These are phyloP conservation scores for Ceratocystis cacaofunesta DNA, from an alignment of 2,329 filamentous ascomycete species.

Conservation along the genomic window DNA sequence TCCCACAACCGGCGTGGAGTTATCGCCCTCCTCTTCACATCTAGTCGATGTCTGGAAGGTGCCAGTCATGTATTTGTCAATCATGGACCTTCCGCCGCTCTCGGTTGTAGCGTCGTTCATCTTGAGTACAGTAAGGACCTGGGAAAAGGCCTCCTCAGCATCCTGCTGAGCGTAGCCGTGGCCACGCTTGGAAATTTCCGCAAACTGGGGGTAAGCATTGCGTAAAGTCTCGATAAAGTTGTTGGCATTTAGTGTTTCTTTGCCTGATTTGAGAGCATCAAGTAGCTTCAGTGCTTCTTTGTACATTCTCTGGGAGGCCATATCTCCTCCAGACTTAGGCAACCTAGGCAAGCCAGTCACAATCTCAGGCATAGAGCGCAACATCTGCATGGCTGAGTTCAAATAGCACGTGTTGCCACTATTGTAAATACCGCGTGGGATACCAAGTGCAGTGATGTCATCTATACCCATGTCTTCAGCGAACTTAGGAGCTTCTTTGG, in stretches of 20 bases:
- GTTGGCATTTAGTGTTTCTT: constrained; percentile 63
- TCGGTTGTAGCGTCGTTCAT: constrained; percentile 1
- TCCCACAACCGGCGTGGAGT: constrained; percentile 54
- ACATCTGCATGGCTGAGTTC: constrained; percentile 88
- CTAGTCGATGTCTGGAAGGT: constrained; percentile 63
- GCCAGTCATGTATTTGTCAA: constrained; percentile 83
- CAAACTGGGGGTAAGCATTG: constrained; percentile 76
- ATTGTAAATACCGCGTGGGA: constrained; percentile 76
- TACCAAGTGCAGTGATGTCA: constrained; percentile 66
- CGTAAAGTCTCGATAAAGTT: constrained; percentile 72
- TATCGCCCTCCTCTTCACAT: constrained; percentile 69
- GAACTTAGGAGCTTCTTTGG: constrained; percentile 73
- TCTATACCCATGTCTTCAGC: constrained; percentile 96
- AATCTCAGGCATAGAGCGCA: constrained; percentile 80
- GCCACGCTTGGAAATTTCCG: constrained; percentile 69
- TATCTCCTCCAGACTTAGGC: constrained; percentile 43
- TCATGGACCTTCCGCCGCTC: constrained; percentile 45
- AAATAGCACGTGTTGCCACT: constrained; percentile 97
- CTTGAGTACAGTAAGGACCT: constrained; percentile 72
- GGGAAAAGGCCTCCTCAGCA: constrained; percentile 95
- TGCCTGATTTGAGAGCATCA: constrained; percentile 66
- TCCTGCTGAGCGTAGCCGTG: constrained; percentile 92
- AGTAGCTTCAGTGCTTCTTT: constrained; percentile 37
- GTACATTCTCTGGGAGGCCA: constrained; percentile 11
- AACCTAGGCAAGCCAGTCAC: constrained; percentile 54